These are phyloP conservation scores for Lasiosphaeriaceae sp. DNA, from an alignment of 495 filamentous ascomycete genomes.

Conservation along the genomic window DNA sequence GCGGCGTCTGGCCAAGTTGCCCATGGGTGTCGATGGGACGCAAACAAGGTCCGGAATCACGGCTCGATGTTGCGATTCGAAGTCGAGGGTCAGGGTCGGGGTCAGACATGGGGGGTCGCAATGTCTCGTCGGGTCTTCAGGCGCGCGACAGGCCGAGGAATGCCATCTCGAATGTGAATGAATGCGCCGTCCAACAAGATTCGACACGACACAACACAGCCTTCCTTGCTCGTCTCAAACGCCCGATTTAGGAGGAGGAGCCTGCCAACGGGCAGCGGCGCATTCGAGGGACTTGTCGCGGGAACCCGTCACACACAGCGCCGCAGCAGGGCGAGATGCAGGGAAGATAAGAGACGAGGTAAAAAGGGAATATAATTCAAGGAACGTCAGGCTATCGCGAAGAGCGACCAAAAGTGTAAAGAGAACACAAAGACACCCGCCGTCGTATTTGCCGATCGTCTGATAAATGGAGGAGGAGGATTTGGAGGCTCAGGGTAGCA, in stretches of 20 bases:
- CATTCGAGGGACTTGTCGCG: no score
- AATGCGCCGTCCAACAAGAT: no score
- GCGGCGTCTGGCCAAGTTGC: not conserved
- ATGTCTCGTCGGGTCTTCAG: slow-evolving; percentile 15
- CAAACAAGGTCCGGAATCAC: not conserved
- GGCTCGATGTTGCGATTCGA: not conserved
- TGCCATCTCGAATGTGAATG: slow-evolving; percentile 18
- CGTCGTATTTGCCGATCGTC: not conserved
- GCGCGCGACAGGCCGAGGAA: slow-evolving; percentile 16
- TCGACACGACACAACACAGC: no score
- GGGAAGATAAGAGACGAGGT: no score
- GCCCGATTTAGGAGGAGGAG: no score
- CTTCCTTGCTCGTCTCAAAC: no score
- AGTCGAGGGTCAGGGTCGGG: no score
- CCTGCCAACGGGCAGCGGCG: no score
- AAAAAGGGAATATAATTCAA: no score
- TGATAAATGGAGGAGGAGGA: not conserved
- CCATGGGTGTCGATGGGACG: not conserved
- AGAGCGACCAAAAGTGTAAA: no score
- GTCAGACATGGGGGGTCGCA: not conserved
- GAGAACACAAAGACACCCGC: not conserved
- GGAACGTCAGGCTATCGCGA: no score
- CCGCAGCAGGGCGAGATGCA: no score
- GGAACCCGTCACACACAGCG: not conserved
- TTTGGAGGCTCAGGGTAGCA: not conserved